A percentile compares a stretch with the other conserved stretches of the same genome.
These are phyloP conservation scores for Aspergillus amoenus DNA, from an alignment of 2,329 filamentous ascomycete genomes.

Conservation along the genomic window DNA sequence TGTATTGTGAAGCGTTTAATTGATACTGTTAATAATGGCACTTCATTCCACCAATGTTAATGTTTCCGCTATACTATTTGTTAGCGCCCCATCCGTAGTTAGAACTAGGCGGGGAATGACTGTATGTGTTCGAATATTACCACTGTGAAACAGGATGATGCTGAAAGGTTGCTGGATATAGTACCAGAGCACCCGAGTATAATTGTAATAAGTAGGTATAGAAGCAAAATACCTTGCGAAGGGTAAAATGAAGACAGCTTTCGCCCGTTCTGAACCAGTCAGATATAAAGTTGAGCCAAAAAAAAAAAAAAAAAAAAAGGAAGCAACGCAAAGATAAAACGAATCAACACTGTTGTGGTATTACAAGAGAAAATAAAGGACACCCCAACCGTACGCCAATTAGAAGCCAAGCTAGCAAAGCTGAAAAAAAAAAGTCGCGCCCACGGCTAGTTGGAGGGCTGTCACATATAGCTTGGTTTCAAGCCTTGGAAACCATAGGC, in stretches of 20 bases:
- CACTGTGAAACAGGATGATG: background rate
- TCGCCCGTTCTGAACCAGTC: constrained; percentile 16
- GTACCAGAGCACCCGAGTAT: background rate
- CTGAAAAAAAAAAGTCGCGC: background rate
- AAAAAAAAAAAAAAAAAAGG: background rate
- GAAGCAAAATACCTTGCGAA: background rate
- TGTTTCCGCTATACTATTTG: background rate
- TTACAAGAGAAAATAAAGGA: background rate
- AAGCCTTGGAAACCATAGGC: constrained; percentile 43
- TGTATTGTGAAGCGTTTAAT: background rate
- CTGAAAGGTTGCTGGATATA: background rate
- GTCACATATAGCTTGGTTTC: constrained; percentile 43
- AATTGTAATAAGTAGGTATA: background rate
- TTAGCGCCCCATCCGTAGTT: background rate
- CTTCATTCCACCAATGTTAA: background rate
- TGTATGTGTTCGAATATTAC: background rate
- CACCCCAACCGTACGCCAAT: background rate
- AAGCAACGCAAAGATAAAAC: background rate
- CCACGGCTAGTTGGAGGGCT: no score
- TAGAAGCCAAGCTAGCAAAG: background rate
- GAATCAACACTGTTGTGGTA: background rate
- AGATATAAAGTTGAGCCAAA: background rate
- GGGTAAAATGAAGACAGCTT: background rate
- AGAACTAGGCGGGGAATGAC: background rate
- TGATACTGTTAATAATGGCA: background rate